phyloP scores from a whole-genome alignment of 805 yeast genomes.

The Candida methanosorbosa region DNA sequence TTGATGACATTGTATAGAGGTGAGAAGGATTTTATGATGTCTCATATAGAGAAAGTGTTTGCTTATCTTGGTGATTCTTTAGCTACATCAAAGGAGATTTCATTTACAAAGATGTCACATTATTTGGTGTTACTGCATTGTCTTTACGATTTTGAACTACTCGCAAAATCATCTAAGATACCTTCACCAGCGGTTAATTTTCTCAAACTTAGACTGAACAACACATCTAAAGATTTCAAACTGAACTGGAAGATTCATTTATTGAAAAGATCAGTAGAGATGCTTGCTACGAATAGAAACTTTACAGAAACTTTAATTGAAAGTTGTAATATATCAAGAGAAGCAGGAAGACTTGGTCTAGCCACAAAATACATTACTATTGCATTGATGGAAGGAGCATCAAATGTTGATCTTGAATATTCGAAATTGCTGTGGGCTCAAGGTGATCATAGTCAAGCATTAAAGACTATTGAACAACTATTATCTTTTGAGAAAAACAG shows the following conservation, averaged over 20 bases:
- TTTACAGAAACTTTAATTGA: slow-evolving; percentile 52
- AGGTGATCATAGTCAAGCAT: slow-evolving; percentile 81
- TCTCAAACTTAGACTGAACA: slow-evolving; percentile 13
- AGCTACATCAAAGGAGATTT: slow-evolving; percentile 37
- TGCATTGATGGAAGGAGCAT: slow-evolving; percentile 38
- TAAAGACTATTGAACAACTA: slow-evolving; percentile 48
- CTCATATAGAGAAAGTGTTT: slow-evolving; percentile 42
- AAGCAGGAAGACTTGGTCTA: slow-evolving; percentile 59
- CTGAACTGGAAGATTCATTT: slow-evolving; percentile 38
- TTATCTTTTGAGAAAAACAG: slow-evolving; percentile 11
- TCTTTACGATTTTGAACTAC: slow-evolving; percentile 44
- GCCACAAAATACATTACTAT: slow-evolving; percentile 61
- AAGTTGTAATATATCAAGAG: slow-evolving; percentile 58
- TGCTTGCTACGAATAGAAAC: slow-evolving; percentile 27
- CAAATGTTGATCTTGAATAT: slow-evolving; percentile 59
- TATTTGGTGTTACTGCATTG: slow-evolving; percentile 50
- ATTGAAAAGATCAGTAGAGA: slow-evolving; percentile 29
- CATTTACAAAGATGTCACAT: slow-evolving; percentile 41
- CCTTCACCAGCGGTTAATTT: slow-evolving; percentile 4
- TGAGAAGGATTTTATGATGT: slow-evolving; percentile 25
- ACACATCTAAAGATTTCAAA: slow-evolving; percentile 28
- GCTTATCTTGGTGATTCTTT: slow-evolving; percentile 53
- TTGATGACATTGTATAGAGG: slow-evolving; percentile 33
- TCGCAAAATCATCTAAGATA: slow-evolving; percentile 16
- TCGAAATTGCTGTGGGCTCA: slow-evolving; percentile 82